Evolutionary conservation across 2,329 filamentous ascomycete genomes (phyloP), one percentile per base, ranked within the genome.

Genomic region (Pseudocercospora macadamiae): DNA sequence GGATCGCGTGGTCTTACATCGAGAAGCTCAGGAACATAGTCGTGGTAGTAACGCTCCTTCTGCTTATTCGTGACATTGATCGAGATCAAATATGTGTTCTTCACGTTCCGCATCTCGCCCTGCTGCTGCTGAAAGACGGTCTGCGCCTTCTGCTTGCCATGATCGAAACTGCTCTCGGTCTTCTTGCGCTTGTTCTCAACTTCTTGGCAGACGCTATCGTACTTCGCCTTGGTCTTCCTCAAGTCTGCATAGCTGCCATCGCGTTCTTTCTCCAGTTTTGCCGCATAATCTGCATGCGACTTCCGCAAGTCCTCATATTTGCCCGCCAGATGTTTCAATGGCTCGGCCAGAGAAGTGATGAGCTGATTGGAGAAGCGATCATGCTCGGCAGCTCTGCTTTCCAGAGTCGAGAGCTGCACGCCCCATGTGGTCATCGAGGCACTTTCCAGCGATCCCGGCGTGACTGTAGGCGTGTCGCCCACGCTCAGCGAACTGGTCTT

Each of bases 61-160:
- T 96, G 88, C 79, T 95, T 96, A 77, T 99, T 99, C 30, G 93
- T 96, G 59, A 97, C 91, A 72, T 96, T 96, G 78, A 99, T 96
- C 61, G 87, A 85, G 70, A 99, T 96, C 61, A 99, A 80, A 72
- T 99, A 99, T n/a, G 90, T 92, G 74, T 99, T 99, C 81, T 99
- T 99, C 74, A 89, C 84, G 73, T 99, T 99, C 77, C 95, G 90
- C 95, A 97, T 97, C 68, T 99, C 95, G 60, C 88, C 79, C 60
- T 96, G 82, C 75, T 97, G 93, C 73, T 96, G 91, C 70, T 96
- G 91, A 76, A 96, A 99, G 34, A 91, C 87, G 72, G 86, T 89
- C 72, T 96, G 90, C 6, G 93, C 92, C 79, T 97, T 99, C 63
- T 86, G 79, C 78, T 96, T 97, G 74, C 84, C 80, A 68, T 87